Base-by-base conservation (phyloP, 2,329 filamentous ascomycete species). In the Diaporthe aspalathi region DNA sequence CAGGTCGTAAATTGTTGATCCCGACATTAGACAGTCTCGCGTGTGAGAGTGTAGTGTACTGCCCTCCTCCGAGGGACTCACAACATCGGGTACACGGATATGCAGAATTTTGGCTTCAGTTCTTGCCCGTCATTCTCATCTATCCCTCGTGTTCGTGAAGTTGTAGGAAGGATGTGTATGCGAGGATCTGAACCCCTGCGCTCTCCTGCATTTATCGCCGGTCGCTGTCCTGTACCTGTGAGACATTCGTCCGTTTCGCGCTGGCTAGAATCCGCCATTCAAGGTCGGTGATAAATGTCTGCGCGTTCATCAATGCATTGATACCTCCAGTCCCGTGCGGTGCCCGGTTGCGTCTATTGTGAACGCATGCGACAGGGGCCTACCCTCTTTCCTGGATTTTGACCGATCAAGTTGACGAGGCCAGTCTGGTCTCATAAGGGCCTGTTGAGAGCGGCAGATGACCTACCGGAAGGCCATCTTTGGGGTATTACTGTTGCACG, bases 141-240 rank as follows among this genome's bases (percentile, higher is more conserved):
- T 27, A 22, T 24, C 14, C 22, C 16, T 20, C 22, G 22, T 60
- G 22, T 27, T 60, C 20, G 32, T 40, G 53, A 20, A 35, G 35
- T 9, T n/a, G 3, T n/a, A 5, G 32, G 54, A 20, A 20, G 22
- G 35, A 17, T 38, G 22, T 43, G 14, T 60, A 3, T 60, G 35
- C 38, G 57, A 35, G 57, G 29, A 38, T 63, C 43, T 47, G 43
- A 63, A 63, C 60, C 60, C 60, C 12, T 63, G 60, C 24, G 29
- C 24, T 49, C 27, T 22, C 43, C 60, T 63, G 43, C 60, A 63
- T 63, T 49, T 43, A 17, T 47, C 27, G 12, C 57, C 16, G 60
- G 27, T 50, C 22, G 27, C 38, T 29, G 43, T 49, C 27, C 43
- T 63, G 20, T 49, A 38, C 27, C 35, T 63, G 16, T 49, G 60